Percentiles rank a stretch among this genome's conserved stretches.
phyloP scores from a whole-genome alignment of 2,329 filamentous ascomycete species.

The Botrytis sinoallii region DNA sequence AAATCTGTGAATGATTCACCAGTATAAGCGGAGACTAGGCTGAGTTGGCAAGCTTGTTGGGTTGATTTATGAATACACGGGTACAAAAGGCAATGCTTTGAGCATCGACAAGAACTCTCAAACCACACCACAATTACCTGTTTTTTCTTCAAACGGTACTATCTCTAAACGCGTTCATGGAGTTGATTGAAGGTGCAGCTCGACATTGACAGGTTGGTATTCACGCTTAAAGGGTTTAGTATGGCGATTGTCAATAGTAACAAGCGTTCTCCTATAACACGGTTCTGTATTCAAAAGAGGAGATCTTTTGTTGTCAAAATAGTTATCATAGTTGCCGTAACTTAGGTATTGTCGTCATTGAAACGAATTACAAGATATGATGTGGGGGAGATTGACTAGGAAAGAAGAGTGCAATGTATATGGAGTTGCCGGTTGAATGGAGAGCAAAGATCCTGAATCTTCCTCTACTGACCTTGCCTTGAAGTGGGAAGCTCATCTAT shows the following conservation, averaged over 20 bases:
- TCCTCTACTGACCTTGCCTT: background rate
- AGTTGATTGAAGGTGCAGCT: background rate
- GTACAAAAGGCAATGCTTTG: background rate
- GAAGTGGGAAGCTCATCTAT: background rate
- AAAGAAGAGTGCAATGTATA: background rate
- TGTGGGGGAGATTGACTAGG: rapidly evolving
- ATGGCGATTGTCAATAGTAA: background rate
- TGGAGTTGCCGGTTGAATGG: background rate
- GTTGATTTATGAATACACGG: background rate
- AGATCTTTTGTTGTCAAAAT: background rate
- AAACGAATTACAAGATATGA: background rate
- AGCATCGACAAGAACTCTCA: background rate
- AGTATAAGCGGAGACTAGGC: background rate
- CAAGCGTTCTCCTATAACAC: background rate
- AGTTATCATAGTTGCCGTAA: background rate
- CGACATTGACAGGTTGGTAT: background rate
- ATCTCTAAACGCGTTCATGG: too few species aligned
- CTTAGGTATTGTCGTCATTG: background rate
- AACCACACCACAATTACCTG: too few species aligned
- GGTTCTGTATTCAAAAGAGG: background rate
- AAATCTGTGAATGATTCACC: background rate
- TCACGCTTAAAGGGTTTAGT: background rate
- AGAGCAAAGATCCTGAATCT: background rate
- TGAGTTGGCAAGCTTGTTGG: background rate
- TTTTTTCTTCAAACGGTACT: too few species aligned